A percentile compares a stretch with the other conserved stretches of the same genome.
Evolutionary conservation across 805 yeast genomes (phyloP).

Genomic region (Spathaspora sp.): DNA sequence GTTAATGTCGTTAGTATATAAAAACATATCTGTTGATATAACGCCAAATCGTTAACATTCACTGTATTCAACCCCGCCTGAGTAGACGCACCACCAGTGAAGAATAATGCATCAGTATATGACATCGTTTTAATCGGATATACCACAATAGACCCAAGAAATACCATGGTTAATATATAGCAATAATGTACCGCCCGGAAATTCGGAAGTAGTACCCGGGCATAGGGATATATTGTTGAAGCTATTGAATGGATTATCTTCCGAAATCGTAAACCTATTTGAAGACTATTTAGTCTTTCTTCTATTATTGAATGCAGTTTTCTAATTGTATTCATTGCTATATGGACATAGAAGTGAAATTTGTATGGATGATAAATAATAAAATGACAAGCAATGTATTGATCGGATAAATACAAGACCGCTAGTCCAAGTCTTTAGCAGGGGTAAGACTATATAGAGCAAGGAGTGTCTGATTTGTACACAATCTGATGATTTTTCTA

Average conservation of each 20-base stretch:
- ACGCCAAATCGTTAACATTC: constrained; percentile 55
- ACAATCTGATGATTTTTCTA: too few relatives aligned
- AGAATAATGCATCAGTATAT: constrained; percentile 79
- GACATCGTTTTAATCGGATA: constrained; percentile 65
- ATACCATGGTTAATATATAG: constrained; percentile 57
- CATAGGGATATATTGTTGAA: constrained; percentile 37
- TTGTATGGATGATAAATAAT: too few relatives aligned
- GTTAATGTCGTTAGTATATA: constrained; percentile 62
- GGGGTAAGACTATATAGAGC: too few relatives aligned
- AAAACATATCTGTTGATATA: constrained; percentile 79
- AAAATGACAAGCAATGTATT: too few relatives aligned
- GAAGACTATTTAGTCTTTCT: constrained; percentile 7
- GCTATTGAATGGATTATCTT: constrained; percentile 33
- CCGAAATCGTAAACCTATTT: constrained; percentile 19
- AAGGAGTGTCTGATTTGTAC: too few relatives aligned
- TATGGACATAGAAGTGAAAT: too few relatives aligned
- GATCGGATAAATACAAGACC: too few relatives aligned
- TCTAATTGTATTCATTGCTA: neutral
- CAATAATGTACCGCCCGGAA: constrained; percentile 67
- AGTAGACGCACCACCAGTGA: constrained; percentile 73
- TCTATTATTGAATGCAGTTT: neutral
- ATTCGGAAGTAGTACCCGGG: constrained; percentile 44
- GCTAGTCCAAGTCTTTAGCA: too few relatives aligned
- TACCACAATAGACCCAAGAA: constrained; percentile 70
- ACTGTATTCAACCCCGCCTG: constrained; percentile 91